Conservation (phyloP, 345 rosid species). For the Crucihimalaya himalaica region DNA sequence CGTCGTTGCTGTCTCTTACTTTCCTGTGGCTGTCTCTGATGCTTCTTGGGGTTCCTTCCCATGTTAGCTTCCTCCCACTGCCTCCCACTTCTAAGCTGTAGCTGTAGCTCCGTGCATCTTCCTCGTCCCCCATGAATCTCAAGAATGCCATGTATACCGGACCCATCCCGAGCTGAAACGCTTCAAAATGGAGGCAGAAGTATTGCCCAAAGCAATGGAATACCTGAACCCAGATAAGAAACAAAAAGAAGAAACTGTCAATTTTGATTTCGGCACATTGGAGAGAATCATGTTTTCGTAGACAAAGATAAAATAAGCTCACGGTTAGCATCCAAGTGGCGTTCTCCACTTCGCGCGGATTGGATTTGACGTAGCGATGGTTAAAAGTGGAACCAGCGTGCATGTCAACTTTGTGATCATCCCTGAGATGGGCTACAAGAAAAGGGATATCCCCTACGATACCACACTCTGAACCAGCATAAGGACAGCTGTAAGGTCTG, state of each 20-base stretch:
- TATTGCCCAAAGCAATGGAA: conserved; percentile 96
- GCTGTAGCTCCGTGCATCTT: conserved; percentile 81
- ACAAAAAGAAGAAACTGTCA: neutral
- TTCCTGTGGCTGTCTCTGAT: conserved; percentile 88
- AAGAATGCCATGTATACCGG: conserved; percentile 99
- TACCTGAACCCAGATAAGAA: conserved; percentile 47
- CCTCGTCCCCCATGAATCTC: conserved; percentile 96
- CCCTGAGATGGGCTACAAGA: conserved; percentile 73
- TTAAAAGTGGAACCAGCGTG: conserved; percentile 75
- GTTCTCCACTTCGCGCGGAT: conserved; percentile 81
- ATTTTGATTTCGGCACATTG: neutral
- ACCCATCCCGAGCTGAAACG: conserved; percentile 95
- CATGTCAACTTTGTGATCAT: conserved; percentile 87
- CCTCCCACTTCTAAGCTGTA: conserved; percentile 97
- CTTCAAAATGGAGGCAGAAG: conserved; percentile 96
- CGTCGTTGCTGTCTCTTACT: conserved; percentile 95
- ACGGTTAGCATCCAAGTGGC: conserved; percentile 78
- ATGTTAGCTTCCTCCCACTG: conserved; percentile 85
- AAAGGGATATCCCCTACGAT: conserved; percentile 68
- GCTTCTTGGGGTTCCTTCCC: conserved; percentile 97
- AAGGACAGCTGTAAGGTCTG: conserved; percentile 78
- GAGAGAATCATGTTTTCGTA: conserved; percentile 1
- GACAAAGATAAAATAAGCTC: conserved; percentile 25
- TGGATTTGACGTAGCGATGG: conserved; percentile 80
- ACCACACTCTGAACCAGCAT: conserved; percentile 77